Base-by-base conservation (phyloP, 2,329 filamentous ascomycete genomes). In the Diaporthe velutina region DNA sequence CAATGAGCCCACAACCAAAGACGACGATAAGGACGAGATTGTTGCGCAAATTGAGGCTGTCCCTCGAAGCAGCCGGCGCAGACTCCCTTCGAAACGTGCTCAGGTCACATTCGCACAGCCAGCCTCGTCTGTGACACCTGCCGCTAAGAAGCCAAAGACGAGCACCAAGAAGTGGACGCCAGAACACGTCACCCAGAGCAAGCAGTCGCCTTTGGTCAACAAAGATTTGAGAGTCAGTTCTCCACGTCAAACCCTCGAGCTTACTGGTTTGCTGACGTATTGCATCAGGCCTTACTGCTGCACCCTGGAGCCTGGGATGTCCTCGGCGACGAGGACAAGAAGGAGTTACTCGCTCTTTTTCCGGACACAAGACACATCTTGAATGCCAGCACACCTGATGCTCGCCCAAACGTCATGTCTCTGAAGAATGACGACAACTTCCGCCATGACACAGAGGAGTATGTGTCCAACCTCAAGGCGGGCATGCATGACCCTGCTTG, bases 401-500 rank as follows among this genome's bases (percentile, higher is more conserved):
- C 84, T 4, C 80, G 83, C 15, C 85, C 84, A 0, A 77, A 86
- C 73, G 64, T 83, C 7, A 73, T 78, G 4, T 80, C 81, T 1
- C 82, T 87, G 4, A 78, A 79, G 19, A 86, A 84, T 73, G 83
- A 86, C 76, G 79, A 86, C 80, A 83, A 84, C 73, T 86, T 87
- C 77, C 82, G 85, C 19, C 79, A 85, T 73, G 85, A 87, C 77
- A 83, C 83, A 19, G 83, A 82, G 13, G 82, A 82, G 19, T 87
- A 86, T 78, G 78, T 84, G 40, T 85, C 86, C 45, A 83, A 88
- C 76, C 80, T 91, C 25, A 76, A 79, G 7, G 70, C 83, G 48
- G 89, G 89, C 4, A 85, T 84, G 45, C 87, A 90, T 74, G 88
- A 90, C 76, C 83, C 85, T 1, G 83, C 85, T 19, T 91, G 89